phyloP scores from a whole-genome alignment of 2,329 filamentous ascomycete species.

The Hymenoscyphus infarciens region DNA sequence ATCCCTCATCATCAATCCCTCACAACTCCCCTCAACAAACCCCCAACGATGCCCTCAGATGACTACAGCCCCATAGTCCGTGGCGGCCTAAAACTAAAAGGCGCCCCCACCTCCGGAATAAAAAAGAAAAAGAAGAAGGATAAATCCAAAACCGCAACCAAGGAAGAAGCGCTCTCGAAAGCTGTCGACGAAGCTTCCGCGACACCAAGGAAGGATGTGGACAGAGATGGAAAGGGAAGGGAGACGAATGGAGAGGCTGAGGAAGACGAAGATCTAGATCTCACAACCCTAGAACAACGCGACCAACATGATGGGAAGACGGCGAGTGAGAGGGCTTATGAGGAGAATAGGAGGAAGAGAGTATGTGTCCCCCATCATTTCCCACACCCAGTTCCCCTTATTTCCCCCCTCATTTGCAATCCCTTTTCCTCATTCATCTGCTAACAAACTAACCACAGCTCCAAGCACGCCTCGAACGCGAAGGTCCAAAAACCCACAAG shows the following conservation, averaged over 20 bases:
- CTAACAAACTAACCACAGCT: slow-evolving; percentile 49
- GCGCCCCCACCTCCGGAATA: slow-evolving; percentile 61
- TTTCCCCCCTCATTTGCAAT: neutral
- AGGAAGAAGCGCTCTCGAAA: slow-evolving; percentile 26
- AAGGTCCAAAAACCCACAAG: slow-evolving; percentile 94
- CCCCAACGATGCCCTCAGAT: slow-evolving; percentile 59
- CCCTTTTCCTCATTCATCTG: no score
- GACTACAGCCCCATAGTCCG: slow-evolving; percentile 66
- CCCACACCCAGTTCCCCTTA: slow-evolving; percentile 5
- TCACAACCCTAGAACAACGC: slow-evolving; percentile 34
- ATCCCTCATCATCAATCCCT: neutral
- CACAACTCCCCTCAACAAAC: neutral
- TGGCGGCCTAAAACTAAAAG: slow-evolving; percentile 82
- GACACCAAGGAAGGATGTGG: slow-evolving; percentile 26
- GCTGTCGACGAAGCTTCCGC: slow-evolving; percentile 14
- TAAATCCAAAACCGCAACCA: neutral
- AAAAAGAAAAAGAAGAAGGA: slow-evolving; percentile 42
- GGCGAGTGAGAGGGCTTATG: slow-evolving; percentile 75
- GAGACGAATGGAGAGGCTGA: slow-evolving; percentile 23
- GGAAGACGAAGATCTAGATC: slow-evolving; percentile 30
- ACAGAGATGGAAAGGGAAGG: slow-evolving; percentile 4
- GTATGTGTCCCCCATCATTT: slow-evolving; percentile 46
- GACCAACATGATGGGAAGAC: slow-evolving; percentile 57
- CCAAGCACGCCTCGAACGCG: slow-evolving; percentile 70
- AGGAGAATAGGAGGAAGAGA: slow-evolving; percentile 77